Evolutionary conservation across 202 grass and related monocot species (phyloP).

Genomic region (Carex sylvatica): DNA sequence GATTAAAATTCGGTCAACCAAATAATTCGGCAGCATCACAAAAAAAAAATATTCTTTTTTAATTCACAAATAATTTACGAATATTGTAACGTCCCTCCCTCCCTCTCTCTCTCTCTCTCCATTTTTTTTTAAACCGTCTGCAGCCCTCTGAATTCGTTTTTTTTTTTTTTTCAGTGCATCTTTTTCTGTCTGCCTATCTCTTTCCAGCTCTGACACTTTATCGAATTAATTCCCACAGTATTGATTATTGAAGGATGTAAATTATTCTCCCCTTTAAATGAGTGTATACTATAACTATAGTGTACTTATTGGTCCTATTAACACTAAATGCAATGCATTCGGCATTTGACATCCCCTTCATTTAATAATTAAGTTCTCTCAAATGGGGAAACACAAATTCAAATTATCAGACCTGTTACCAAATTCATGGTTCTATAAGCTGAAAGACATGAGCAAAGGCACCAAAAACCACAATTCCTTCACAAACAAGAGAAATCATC

Average conservation of each 20-base stretch:
- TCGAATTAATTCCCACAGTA: background rate
- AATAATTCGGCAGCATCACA: too few species aligned
- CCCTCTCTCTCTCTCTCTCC: too few species aligned
- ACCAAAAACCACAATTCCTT: conserved; percentile 12
- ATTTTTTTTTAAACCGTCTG: too few species aligned
- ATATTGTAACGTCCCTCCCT: too few species aligned
- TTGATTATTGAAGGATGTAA: background rate
- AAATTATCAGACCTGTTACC: conserved; percentile 74
- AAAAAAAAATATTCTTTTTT: too few species aligned
- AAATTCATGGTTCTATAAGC: conserved; percentile 92
- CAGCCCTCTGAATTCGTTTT: background rate
- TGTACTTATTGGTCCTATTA: background rate
- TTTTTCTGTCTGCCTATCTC: conserved; percentile 6
- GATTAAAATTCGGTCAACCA: too few species aligned
- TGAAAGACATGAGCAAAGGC: conserved; percentile 57
- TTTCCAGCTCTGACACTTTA: conserved; percentile 6
- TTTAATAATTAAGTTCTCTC: conserved; percentile 9
- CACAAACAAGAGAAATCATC: conserved; percentile 1
- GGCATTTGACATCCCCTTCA: background rate
- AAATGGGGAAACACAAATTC: conserved; percentile 74
- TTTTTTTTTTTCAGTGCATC: background rate
- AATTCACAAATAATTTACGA: too few species aligned
- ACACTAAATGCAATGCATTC: background rate
- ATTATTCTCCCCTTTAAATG: background rate
- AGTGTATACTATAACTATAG: background rate